phyloP scores from a whole-genome alignment of 306 rosid species.

The Gastrolobium villosum region DNA sequence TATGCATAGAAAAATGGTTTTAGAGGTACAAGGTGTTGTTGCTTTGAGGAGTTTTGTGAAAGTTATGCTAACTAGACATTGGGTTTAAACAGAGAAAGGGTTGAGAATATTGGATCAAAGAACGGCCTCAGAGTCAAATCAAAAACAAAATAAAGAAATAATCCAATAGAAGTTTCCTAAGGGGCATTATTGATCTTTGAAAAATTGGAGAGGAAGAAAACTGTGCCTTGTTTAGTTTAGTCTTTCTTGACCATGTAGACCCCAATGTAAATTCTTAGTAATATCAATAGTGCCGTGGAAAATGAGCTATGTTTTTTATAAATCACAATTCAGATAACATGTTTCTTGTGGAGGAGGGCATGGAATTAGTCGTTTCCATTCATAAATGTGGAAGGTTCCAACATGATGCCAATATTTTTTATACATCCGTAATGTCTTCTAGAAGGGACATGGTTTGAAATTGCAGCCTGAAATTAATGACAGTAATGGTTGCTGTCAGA shows the following conservation, averaged over 20 bases:
- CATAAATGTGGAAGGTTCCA: constrained; percentile 26
- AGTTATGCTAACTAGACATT: not conserved
- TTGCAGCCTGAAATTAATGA: not conserved
- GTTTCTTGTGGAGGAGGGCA: constrained; percentile 41
- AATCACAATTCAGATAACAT: constrained; percentile 1
- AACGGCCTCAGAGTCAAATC: constrained; percentile 52
- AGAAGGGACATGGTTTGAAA: constrained; percentile 51
- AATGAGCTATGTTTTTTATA: constrained; percentile 14
- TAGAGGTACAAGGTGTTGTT: not conserved
- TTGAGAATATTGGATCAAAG: constrained; percentile 40
- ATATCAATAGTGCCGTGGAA: constrained; percentile 46
- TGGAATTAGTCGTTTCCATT: constrained; percentile 31
- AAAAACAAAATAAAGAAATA: constrained; percentile 20
- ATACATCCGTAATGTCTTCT: constrained; percentile 32
- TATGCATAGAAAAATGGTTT: constrained; percentile 39
- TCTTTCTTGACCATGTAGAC: constrained; percentile 38
- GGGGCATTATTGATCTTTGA: constrained; percentile 47
- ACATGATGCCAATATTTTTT: constrained; percentile 11
- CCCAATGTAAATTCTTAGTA: not conserved
- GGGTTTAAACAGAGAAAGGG: constrained; percentile 33
- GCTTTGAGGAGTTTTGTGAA: constrained; percentile 19
- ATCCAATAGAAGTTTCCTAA: constrained; percentile 63
- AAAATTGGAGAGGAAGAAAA: constrained; percentile 45
- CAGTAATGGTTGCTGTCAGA: constrained; percentile 2
- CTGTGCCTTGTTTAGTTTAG: constrained; percentile 15